Conservation (phyloP, 2,329 filamentous ascomycete species). For the Pseudopyrenochaeta lycopersici region DNA sequence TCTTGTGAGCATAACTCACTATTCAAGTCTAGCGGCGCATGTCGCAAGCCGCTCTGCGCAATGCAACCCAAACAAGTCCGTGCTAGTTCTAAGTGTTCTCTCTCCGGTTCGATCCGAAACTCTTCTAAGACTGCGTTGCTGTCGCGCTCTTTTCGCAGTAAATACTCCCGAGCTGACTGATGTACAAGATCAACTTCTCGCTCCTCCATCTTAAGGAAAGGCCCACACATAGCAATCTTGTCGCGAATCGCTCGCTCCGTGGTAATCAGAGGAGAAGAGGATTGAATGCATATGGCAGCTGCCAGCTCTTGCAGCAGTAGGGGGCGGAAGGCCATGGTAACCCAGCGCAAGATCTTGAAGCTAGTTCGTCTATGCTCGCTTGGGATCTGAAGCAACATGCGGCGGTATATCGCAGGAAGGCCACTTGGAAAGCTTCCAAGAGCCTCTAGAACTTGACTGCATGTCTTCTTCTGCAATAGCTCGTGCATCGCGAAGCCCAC, state of each 20-base stretch:
- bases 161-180: conserved; percentile 42
- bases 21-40: too few species aligned
- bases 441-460: conserved; percentile 7
- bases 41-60: conserved; percentile 2
- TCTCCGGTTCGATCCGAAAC: conserved; percentile 6
- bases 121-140: conserved; percentile 8
- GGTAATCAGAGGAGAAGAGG: conserved; percentile 11
- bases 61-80: conserved; percentile 9
- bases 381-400: conserved; percentile 38
- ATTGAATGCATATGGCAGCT: conserved; percentile 18
- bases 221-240: conserved; percentile 24
- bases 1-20: not conserved
- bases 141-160: conserved; percentile 18
- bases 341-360: conserved; percentile 35
- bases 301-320: conserved; percentile 34
- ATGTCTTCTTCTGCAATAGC: too few species aligned
- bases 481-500: conserved; percentile 35
- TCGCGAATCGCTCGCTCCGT: conserved; percentile 19
- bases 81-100: conserved; percentile 10
- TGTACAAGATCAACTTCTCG: conserved; percentile 36
- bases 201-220: conserved; percentile 28
- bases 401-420: conserved; percentile 35
- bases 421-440: conserved; percentile 31
- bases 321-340: conserved; percentile 37
- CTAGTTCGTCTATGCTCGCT: conserved; percentile 15